Conservation (phyloP, 192 early-diverging fungal species). For the Pilobolus umbonatus region DNA sequence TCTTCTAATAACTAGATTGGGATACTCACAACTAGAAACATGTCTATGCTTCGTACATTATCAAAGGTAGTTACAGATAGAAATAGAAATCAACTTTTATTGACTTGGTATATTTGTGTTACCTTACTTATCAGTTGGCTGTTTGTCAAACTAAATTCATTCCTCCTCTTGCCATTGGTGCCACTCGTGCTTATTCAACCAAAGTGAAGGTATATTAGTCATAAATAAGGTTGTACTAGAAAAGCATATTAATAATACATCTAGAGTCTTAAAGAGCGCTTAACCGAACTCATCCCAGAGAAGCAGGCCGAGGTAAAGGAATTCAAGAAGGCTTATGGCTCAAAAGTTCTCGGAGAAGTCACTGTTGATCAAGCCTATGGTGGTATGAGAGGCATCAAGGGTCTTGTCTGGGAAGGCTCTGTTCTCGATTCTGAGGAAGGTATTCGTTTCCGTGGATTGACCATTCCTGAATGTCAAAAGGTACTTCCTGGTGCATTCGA, state of each 20-base stretch:
- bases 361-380: conserved; percentile 98
- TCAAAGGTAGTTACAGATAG: background rate
- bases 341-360: conserved; percentile 85
- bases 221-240: no score
- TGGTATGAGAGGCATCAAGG: conserved; percentile 99
- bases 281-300: conserved; percentile 90
- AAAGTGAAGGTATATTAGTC: conserved; percentile 39
- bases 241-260: no score
- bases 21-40: no score
- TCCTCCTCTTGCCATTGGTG: conserved; percentile 34
- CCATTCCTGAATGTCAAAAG: conserved; percentile 95
- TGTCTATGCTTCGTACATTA: background rate
- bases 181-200: conserved; percentile 43
- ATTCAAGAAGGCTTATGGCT: conserved; percentile 85
- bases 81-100: background rate
- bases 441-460: conserved; percentile 95
- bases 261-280: conserved; percentile 89
- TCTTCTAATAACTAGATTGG: no score
- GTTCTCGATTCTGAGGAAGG: conserved; percentile 97
- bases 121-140: background rate
- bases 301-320: conserved; percentile 95
- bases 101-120: background rate
- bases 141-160: conserved; percentile 6
- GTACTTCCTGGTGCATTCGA: conserved; percentile 81
- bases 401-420: conserved; percentile 97